Conservation (phyloP, 306 rosid genomes). For the Quercus parvula region DNA sequence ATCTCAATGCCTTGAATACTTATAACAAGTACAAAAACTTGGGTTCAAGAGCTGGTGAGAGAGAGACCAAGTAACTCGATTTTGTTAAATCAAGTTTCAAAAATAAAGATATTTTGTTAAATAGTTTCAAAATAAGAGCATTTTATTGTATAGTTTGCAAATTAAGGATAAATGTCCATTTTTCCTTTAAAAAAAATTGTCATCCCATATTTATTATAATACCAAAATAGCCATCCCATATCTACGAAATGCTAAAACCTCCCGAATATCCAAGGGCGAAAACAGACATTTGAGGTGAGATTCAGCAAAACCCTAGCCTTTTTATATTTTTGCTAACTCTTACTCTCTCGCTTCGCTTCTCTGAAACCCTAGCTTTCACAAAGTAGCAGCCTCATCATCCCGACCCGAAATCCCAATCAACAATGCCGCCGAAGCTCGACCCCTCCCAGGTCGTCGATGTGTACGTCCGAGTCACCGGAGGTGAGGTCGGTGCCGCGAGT, state of each 20-base stretch:
- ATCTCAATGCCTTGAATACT: no score
- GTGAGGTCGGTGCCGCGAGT: slow-evolving; percentile 92
- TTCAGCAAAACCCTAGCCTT: slow-evolving; percentile 34
- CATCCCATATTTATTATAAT: no score
- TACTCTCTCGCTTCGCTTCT: neutral
- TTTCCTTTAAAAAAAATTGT: accelerated
- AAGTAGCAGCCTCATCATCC: neutral
- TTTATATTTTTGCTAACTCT: neutral
- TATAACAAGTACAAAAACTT: no score
- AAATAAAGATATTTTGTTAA: accelerated
- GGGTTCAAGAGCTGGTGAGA: no score
- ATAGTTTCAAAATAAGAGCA: no score
- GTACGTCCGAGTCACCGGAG: slow-evolving; percentile 85
- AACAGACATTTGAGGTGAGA: neutral
- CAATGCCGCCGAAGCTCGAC: slow-evolving; percentile 93
- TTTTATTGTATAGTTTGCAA: no score
- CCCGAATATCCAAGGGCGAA: neutral
- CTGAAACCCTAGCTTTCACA: slow-evolving; percentile 28
- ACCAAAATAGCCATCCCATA: no score
- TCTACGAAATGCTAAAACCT: neutral
- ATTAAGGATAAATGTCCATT: accelerated
- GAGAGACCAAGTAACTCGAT: no score
- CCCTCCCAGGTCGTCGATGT: slow-evolving; percentile 88
- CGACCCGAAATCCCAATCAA: neutral
- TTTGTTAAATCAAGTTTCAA: no score